These are phyloP conservation scores for Hyphopichia pseudoburtonii DNA, from an alignment of 1,139 yeast species.

Conservation along the genomic window DNA sequence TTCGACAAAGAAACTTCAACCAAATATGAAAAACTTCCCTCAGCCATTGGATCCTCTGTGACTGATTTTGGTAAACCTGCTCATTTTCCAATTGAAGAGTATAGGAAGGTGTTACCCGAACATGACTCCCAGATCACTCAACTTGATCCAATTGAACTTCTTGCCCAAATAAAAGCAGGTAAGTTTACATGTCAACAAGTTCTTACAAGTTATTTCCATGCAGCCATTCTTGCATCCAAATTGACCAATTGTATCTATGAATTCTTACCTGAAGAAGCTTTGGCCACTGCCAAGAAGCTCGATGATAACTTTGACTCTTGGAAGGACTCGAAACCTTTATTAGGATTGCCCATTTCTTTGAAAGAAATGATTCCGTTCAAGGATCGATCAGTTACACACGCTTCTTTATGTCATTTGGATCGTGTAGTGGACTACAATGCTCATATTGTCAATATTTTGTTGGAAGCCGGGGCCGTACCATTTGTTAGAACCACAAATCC, in stretches of 20 bases:
- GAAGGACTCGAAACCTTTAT: constrained; percentile 6
- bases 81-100: constrained; percentile 16
- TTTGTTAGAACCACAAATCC: constrained; percentile 15
- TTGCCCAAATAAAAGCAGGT: constrained; percentile 11
- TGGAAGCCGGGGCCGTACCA: constrained; percentile 12
- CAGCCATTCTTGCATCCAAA: constrained; percentile 21
- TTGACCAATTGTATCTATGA: constrained; percentile 23
- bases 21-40: constrained; percentile 15
- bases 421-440: constrained; percentile 21
- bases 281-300: constrained; percentile 16
- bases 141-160: constrained; percentile 15
- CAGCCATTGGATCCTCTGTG: constrained; percentile 18
- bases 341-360: constrained; percentile 14
- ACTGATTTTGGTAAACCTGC: constrained; percentile 23
- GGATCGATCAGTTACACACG: constrained; percentile 12
- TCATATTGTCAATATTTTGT: constrained; percentile 19
- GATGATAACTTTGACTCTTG: constrained; percentile 9
- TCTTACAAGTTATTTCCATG: constrained; percentile 27
- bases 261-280: constrained; percentile 18
- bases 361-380: constrained; percentile 14
- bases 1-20: constrained; percentile 14
- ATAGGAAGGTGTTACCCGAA: constrained; percentile 12
- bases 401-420: constrained; percentile 16
- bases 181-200: constrained; percentile 24
- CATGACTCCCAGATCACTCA: constrained; percentile 15